These are phyloP conservation scores for Helicocarpus griseus DNA, from an alignment of 2,329 filamentous ascomycete genomes.

Conservation along the genomic window DNA sequence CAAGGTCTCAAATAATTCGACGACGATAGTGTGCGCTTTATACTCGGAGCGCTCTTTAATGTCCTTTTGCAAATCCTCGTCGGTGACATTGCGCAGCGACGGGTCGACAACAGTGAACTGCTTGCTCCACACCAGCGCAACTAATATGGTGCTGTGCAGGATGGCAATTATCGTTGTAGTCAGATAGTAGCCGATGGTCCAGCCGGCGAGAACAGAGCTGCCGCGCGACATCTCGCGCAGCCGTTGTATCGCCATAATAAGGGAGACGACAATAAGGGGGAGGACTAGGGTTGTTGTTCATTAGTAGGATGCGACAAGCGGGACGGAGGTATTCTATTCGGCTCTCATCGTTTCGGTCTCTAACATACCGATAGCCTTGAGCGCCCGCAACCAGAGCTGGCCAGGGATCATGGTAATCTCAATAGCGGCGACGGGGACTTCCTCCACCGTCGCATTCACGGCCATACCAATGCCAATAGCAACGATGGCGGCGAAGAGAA, in stretches of 20 bases:
- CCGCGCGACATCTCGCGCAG: slow-evolving; percentile 38
- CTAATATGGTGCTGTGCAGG: slow-evolving; percentile 38
- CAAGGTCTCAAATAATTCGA: slow-evolving; percentile 41
- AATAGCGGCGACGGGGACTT: slow-evolving; percentile 35
- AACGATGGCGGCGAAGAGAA: slow-evolving; percentile 40
- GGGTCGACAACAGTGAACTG: slow-evolving; percentile 28
- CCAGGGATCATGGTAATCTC: slow-evolving; percentile 41
- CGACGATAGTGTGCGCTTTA: slow-evolving; percentile 35
- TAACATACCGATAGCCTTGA: slow-evolving; percentile 39
- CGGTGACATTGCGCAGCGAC: background rate
- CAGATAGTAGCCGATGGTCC: slow-evolving; percentile 43
- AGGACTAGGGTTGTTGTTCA: slow-evolving; percentile 32
- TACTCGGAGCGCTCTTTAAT: slow-evolving; percentile 26
- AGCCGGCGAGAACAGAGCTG: slow-evolving; percentile 37
- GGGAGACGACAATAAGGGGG: slow-evolving; percentile 43
- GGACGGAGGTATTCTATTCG: too few species aligned
- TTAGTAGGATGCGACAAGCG: background rate
- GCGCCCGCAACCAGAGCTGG: slow-evolving; percentile 40
- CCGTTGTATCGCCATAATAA: slow-evolving; percentile 43
- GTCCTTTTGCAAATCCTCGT: slow-evolving; percentile 15
- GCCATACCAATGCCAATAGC: slow-evolving; percentile 42
- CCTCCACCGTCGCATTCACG: slow-evolving; percentile 34
- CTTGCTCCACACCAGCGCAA: slow-evolving; percentile 39
- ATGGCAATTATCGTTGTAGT: slow-evolving; percentile 43
- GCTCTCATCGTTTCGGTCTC: background rate